Evolutionary conservation across 2,329 filamentous ascomycete species (phyloP).

Genomic region (Delphinella strobiligena): DNA sequence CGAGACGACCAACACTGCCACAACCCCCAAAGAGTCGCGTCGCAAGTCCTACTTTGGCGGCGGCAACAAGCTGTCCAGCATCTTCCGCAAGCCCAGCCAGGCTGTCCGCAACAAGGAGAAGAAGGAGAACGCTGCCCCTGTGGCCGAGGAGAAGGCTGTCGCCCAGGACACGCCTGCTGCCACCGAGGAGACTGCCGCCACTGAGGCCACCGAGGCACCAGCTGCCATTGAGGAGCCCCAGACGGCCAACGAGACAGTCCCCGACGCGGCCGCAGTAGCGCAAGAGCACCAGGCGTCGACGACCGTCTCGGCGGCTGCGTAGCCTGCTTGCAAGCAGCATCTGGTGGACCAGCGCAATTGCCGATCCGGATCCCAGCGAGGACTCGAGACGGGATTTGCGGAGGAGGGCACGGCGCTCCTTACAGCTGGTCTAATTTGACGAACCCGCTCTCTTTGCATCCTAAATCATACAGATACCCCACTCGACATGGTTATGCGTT

Average conservation of each 20-base stretch:
- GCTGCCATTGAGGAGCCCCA: slow-evolving; percentile 10
- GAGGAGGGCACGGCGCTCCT: slow-evolving; percentile 9
- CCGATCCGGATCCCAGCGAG: slow-evolving; percentile 3
- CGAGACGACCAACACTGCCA: slow-evolving; percentile 8
- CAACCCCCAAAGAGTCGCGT: slow-evolving; percentile 11
- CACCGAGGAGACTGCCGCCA: slow-evolving; percentile 12
- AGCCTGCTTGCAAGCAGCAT: slow-evolving; percentile 11
- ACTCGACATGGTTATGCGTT: slow-evolving; percentile 5
- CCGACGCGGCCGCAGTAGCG: slow-evolving; percentile 18
- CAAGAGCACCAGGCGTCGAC: slow-evolving; percentile 12
- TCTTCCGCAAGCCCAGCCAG: slow-evolving; percentile 30
- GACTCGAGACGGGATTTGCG: slow-evolving; percentile 5
- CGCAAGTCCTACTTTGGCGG: slow-evolving; percentile 13
- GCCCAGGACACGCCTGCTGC: slow-evolving; percentile 2
- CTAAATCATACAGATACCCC: slow-evolving; percentile 9
- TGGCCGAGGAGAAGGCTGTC: slow-evolving; percentile 18
- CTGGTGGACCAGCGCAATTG: slow-evolving; percentile 10
- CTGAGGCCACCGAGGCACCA: slow-evolving; percentile 1
- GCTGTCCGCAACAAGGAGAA: slow-evolving; percentile 25
- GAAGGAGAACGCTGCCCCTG: slow-evolving; percentile 22
- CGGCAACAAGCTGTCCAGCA: slow-evolving; percentile 17
- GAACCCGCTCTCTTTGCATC: slow-evolving; percentile 2
- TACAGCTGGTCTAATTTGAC: slow-evolving; percentile 11
- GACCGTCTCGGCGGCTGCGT: slow-evolving; percentile 21
- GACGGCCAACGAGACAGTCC: slow-evolving; percentile 16